phyloP scores from a whole-genome alignment of 352 stramenopile species.

The Thalassiosira pacifica region DNA sequence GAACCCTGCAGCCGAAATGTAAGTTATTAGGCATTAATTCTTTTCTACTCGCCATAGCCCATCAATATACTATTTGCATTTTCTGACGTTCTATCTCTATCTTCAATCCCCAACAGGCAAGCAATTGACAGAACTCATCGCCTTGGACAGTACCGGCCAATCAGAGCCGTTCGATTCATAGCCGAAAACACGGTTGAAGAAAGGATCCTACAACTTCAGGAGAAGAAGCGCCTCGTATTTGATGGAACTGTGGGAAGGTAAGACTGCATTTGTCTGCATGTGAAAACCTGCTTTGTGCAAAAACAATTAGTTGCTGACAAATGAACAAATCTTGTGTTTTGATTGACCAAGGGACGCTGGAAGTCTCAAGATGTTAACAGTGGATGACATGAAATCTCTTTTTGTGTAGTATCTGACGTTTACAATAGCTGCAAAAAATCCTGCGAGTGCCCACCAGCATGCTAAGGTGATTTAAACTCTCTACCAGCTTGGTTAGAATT shows the following conservation, averaged over 20 bases:
- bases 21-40: constrained; percentile 19
- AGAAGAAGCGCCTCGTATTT: constrained; percentile 97
- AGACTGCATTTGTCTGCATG: constrained; percentile 84
- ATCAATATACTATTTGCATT: neutral
- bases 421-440: too few relatives aligned
- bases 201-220: constrained; percentile 96
- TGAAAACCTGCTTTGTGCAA: constrained; percentile 51
- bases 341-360: constrained; percentile 72
- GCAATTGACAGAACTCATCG: constrained; percentile 98
- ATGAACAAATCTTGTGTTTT: too few relatives aligned
- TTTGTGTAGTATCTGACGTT: too few relatives aligned
- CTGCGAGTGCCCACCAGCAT: too few relatives aligned
- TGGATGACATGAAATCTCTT: constrained; percentile 86
- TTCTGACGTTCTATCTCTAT: neutral
- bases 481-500: too few relatives aligned
- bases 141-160: constrained; percentile 97
- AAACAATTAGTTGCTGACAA: too few relatives aligned
- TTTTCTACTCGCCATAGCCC: too few relatives aligned
- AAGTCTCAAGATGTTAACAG: constrained; percentile 85
- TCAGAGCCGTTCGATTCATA: constrained; percentile 97
- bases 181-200: constrained; percentile 97
- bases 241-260: constrained; percentile 97
- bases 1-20: constrained; percentile 89
- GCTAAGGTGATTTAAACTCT: too few relatives aligned
- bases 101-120: constrained; percentile 88